Percentiles rank a stretch among this genome's conserved stretches.
Conservation (phyloP, 441 rosid genomes). For the Populus hybrid region DNA sequence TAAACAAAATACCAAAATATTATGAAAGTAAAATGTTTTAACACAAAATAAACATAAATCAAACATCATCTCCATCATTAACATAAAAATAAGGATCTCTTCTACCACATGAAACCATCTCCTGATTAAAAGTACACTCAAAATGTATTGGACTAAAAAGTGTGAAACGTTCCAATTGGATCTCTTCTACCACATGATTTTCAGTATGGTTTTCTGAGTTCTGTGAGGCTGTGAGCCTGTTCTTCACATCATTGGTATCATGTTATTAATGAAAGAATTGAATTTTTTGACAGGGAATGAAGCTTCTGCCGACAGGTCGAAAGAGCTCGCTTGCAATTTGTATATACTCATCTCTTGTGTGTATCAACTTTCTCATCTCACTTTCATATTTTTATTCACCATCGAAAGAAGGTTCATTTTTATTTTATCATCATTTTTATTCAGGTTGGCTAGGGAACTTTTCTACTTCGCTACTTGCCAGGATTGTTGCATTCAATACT, state of each 20-base stretch:
- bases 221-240: not conserved
- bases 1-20: too few relatives aligned
- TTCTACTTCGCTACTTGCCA: conserved; percentile 74
- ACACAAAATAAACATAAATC: too few relatives aligned
- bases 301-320: conserved; percentile 83
- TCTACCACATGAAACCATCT: too few relatives aligned
- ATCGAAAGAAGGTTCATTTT: not conserved
- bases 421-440: conserved; percentile 8
- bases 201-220: not conserved
- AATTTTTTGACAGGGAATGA: conserved; percentile 73
- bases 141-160: not conserved
- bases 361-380: conserved; percentile 27
- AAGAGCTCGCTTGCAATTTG: conserved; percentile 74
- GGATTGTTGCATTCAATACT: conserved; percentile 51
- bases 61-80: too few relatives aligned
- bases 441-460: conserved; percentile 86
- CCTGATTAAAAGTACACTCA: not conserved
- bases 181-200: not conserved
- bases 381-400: conserved; percentile 2
- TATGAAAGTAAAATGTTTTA: too few relatives aligned
- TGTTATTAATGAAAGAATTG: not conserved
- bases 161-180: not conserved
- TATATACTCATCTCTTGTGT: conserved; percentile 75
- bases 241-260: not conserved
- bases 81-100: too few relatives aligned